Percentiles rank a stretch among this genome's conserved stretches.
phyloP scores from a whole-genome alignment of 73 alveolate genomes.

The Tetrahymena thermophila region DNA sequence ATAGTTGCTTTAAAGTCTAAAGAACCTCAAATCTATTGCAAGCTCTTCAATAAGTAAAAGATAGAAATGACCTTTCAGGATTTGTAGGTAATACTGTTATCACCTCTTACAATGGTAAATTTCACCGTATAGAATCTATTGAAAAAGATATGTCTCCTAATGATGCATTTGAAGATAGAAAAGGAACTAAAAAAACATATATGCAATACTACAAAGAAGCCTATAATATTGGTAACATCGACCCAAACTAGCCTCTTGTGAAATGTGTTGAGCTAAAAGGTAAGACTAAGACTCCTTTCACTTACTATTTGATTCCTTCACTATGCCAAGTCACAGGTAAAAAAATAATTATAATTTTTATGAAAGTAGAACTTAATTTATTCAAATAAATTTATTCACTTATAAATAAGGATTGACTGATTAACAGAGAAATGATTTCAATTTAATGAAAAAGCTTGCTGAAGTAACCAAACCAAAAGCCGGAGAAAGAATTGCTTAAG shows the following conservation, averaged over 20 bases:
- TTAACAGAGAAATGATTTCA: conserved; percentile 80
- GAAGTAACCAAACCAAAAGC: conserved; percentile 75
- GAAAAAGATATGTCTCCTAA: not conserved
- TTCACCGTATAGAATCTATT: not conserved
- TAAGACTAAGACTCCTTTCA: not conserved
- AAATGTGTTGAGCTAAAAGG: not conserved
- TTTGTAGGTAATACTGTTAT: not conserved
- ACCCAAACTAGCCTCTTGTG: not conserved
- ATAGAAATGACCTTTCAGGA: not conserved
- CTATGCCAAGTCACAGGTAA: not conserved
- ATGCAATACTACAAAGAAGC: not conserved
- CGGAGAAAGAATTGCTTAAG: conserved; percentile 69
- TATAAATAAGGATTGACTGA: conserved; percentile 79
- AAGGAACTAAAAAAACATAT: not conserved
- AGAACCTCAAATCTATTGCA: not conserved
- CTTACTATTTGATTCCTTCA: not conserved
- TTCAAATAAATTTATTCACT: not conserved
- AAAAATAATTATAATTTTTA: not conserved
- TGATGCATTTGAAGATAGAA: not conserved
- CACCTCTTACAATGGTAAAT: not conserved
- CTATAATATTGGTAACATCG: not conserved
- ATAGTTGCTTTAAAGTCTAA: not conserved
- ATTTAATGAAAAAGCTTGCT: conserved; percentile 82
- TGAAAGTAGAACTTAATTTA: not conserved
- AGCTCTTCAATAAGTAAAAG: not conserved